Base-by-base conservation (phyloP, 2,329 filamentous ascomycete genomes). In the Trichoderma sp. region DNA sequence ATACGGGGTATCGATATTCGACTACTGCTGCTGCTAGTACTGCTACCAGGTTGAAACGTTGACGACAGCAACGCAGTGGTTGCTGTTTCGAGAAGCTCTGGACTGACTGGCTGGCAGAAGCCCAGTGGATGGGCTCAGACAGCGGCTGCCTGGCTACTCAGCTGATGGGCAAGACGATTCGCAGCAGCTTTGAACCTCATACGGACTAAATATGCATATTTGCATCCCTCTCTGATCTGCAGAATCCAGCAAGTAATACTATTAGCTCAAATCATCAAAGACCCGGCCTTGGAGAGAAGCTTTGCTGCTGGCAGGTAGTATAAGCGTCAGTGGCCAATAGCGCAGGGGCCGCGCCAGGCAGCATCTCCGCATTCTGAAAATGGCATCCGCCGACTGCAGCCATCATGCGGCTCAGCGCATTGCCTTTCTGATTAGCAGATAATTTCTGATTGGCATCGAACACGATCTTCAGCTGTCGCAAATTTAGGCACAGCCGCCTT, bases 351-450 rank as follows among this genome's bases (percentile, higher is more conserved):
- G 32, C 34, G 16, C 61, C n/a, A 56, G 61, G 61, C 61, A 65
- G 61, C 52, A 46, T 56, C 61, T 65, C 61, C 61, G 61, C 61
- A 65, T 56, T 54, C 52, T 65, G 18, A 46, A 56, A 46, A 21
- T 32, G 61, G 61, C 51, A 65, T 56, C 51, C 61, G 61, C 61
- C 61, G 61, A 46, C 65, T 68, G 58, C 55, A 60, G 39, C 26
- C 21, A 37, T 32, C 24, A 59, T 56, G 55, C 61, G 4, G 49
- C 24, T 55, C 32, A 49, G 46, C 6, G 46, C 46, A 32, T 30
- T 56, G 52, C 34, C 60, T 21, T 56, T 30, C 37, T 28, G 11
- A 21, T 30, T 21, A 8, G 8, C 46, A 37, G 13, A 6, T 4
- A 34, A 16, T 21, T 64, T 54, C 8, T 37, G 16, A 18, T 37